These are phyloP conservation scores for Zoysia matrella DNA, from an alignment of 202 grass and related monocot species.

Conservation along the genomic window DNA sequence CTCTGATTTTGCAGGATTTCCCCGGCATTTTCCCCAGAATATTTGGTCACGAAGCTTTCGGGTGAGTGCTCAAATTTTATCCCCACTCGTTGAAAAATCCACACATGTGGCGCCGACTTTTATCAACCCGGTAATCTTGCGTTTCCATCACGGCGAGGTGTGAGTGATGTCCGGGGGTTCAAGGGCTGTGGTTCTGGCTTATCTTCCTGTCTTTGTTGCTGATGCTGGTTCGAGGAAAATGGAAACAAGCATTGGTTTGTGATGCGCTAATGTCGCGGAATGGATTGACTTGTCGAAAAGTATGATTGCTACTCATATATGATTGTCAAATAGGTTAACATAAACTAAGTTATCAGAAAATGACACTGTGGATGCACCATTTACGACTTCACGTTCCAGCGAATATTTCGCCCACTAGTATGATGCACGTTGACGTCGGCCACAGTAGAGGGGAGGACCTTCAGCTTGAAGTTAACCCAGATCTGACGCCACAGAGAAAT, in stretches of 20 bases:
- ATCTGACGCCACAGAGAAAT: neutral
- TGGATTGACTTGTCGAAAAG: neutral
- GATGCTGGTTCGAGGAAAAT: neutral
- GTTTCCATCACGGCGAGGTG: too few relatives aligned
- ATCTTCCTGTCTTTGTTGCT: slow-evolving; percentile 15
- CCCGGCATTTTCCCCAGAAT: slow-evolving; percentile 65
- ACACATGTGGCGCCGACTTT: neutral
- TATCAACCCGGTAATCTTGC: too few relatives aligned
- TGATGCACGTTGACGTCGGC: neutral
- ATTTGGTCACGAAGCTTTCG: slow-evolving; percentile 87
- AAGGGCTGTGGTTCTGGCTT: too few relatives aligned
- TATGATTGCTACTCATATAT: too few relatives aligned
- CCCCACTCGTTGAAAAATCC: neutral
- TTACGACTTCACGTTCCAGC: neutral
- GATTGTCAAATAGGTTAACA: neutral
- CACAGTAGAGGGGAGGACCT: neutral
- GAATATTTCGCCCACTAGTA: neutral
- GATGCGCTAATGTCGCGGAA: too few relatives aligned
- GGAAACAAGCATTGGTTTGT: neutral
- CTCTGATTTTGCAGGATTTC: slow-evolving; percentile 43
- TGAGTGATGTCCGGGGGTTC: too few relatives aligned
- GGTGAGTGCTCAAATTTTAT: slow-evolving; percentile 48
- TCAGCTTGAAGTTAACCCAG: neutral
- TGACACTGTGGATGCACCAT: neutral
- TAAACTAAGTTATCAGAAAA: slow-evolving; percentile 15